These are phyloP conservation scores for Fusarium anguioides DNA, from an alignment of 2,329 filamentous ascomycete species.

Conservation along the genomic window DNA sequence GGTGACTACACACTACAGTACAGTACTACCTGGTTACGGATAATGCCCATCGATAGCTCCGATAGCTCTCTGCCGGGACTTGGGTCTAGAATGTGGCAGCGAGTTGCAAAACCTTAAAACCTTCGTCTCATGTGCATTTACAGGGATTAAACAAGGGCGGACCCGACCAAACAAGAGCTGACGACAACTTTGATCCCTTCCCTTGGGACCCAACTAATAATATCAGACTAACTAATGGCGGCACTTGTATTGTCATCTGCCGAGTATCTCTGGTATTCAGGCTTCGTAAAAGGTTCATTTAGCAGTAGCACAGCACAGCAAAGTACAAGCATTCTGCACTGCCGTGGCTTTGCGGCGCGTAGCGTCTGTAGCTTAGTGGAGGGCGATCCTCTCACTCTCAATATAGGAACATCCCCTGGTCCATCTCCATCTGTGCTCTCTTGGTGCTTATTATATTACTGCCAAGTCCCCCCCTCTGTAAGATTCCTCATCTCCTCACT, in stretches of 20 bases:
- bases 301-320: not conserved
- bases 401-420: slow-evolving; percentile 10
- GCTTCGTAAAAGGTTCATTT: slow-evolving; percentile 10
- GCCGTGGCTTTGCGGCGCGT: slow-evolving; percentile 24
- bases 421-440: slow-evolving; percentile 22
- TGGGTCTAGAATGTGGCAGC: slow-evolving; percentile 20
- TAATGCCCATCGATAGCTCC: not conserved
- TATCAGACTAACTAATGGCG: slow-evolving; percentile 15
- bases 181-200: slow-evolving; percentile 14
- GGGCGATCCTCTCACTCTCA: slow-evolving; percentile 24
- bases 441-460: slow-evolving; percentile 30
- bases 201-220: not conserved
- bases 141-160: slow-evolving; percentile 18
- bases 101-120: slow-evolving; percentile 34
- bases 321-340: not conserved
- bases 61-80: not conserved
- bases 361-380: slow-evolving; percentile 15
- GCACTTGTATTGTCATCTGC: slow-evolving; percentile 24
- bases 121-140: not conserved
- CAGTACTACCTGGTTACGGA: no score
- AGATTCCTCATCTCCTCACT: slow-evolving; percentile 3
- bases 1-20: no score
- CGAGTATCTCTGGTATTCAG: slow-evolving; percentile 7
- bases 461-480: slow-evolving; percentile 13
- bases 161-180: slow-evolving; percentile 18